A percentile compares a stretch with the other conserved stretches of the same genome.
Evolutionary conservation across 2,329 filamentous ascomycete genomes (phyloP).

Genomic region (Dothistroma septosporum): DNA sequence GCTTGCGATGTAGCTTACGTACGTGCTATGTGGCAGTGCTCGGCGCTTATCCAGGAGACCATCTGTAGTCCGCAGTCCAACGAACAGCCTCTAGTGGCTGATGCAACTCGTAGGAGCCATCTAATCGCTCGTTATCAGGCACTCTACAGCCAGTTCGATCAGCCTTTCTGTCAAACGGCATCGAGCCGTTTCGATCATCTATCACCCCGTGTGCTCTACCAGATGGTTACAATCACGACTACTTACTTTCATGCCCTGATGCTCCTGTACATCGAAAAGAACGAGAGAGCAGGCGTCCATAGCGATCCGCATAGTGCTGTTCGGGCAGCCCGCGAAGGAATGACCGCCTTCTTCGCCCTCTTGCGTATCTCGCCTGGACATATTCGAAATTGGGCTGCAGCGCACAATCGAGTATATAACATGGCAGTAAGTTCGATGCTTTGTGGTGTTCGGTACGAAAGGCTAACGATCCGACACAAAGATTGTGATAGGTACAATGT

Average conservation of each 20-base stretch:
- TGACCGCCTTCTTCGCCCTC: constrained; percentile 7
- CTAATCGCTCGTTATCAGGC: background rate
- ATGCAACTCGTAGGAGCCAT: constrained; percentile 1
- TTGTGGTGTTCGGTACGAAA: background rate
- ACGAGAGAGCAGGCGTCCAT: background rate
- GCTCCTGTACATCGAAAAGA: constrained; percentile 9
- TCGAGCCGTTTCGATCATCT: background rate
- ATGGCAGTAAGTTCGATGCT: background rate
- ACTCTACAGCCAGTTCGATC: background rate
- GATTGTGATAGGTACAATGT: background rate
- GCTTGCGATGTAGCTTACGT: background rate
- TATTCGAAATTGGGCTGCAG: background rate
- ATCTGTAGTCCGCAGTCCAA: constrained; percentile 6
- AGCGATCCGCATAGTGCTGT: constrained; percentile 5
- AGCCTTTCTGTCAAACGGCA: background rate
- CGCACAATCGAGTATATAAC: constrained; percentile 1
- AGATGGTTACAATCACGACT: background rate
- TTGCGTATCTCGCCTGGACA: background rate
- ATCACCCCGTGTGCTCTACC: background rate
- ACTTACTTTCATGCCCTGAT: constrained; percentile 8
- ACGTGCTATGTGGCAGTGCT: constrained; percentile 11
- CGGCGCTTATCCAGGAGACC: constrained; percentile 2
- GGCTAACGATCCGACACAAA: background rate
- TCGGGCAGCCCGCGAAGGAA: constrained; percentile 2
- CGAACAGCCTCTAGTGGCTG: background rate